Percentiles rank a stretch among this genome's conserved stretches.
Conservation (phyloP, 1,139 yeast genomes). For the Pneumocystis sp. region DNA sequence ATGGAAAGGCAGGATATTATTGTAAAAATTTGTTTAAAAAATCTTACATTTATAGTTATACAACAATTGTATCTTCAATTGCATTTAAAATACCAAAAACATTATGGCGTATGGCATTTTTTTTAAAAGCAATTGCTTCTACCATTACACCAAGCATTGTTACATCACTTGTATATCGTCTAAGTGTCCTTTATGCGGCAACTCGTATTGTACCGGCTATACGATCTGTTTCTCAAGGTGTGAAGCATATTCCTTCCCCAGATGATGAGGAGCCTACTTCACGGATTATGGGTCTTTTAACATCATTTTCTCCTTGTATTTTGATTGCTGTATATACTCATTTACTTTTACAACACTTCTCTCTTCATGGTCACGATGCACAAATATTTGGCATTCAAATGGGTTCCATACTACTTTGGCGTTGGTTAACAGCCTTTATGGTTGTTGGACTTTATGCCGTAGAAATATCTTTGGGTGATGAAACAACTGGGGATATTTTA, state of each 20-base stretch:
- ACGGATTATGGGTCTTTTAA: conserved; percentile 15
- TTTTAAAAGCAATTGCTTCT: conserved; percentile 49
- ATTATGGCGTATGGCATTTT: conserved; percentile 50
- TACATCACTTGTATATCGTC: conserved; percentile 67
- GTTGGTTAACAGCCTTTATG: conserved; percentile 79
- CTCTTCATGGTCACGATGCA: conserved; percentile 41
- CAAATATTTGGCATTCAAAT: conserved; percentile 17
- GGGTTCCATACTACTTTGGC: conserved; percentile 74
- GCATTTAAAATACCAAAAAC: conserved; percentile 34
- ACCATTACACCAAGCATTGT: conserved; percentile 72
- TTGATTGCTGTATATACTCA: conserved; percentile 91
- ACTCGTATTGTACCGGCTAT: conserved; percentile 82
- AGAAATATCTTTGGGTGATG: conserved; percentile 27
- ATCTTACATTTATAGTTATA: conserved; percentile 16
- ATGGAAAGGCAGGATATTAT: conserved; percentile 11
- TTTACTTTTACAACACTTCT: conserved; percentile 75
- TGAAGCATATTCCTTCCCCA: conserved; percentile 7
- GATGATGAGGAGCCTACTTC: conserved; percentile 3
- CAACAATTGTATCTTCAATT: conserved; percentile 29
- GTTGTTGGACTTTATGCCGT: conserved; percentile 65
- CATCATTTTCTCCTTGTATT: conserved; percentile 58
- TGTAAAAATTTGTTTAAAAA: background rate
- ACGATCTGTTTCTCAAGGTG: conserved; percentile 11
- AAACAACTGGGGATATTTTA: background rate
- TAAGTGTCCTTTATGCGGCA: conserved; percentile 81